Percentiles rank a stretch among this genome's conserved stretches.
phyloP scores from a whole-genome alignment of 2,329 filamentous ascomycete genomes.

The Fusarium luffae region DNA sequence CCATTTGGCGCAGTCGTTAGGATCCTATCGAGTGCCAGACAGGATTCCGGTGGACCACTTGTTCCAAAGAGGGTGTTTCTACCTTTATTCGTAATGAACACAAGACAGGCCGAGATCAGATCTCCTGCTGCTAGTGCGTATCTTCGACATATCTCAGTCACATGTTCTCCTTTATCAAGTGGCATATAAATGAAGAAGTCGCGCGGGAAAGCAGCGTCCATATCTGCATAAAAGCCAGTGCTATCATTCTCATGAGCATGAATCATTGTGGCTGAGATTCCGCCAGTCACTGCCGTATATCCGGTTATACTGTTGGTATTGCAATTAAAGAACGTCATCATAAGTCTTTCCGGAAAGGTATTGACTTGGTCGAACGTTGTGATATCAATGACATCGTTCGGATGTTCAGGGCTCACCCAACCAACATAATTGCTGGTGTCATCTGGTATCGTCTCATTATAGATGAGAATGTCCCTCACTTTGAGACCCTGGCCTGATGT shows the following conservation, averaged over 20 bases:
- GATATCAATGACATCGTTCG: constrained; percentile 16
- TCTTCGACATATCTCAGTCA: constrained; percentile 23
- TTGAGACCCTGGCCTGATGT: constrained; percentile 11
- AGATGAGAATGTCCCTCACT: constrained; percentile 14
- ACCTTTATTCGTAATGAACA: constrained; percentile 17
- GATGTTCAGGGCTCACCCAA: constrained; percentile 19
- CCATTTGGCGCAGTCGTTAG: constrained; percentile 5
- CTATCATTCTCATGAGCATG: constrained; percentile 11
- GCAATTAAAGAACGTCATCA: constrained; percentile 15
- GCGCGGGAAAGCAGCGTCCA: background rate
- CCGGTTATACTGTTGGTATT: constrained; percentile 11
- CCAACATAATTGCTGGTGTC: background rate
- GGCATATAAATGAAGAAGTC: constrained; percentile 18
- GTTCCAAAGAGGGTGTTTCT: constrained; percentile 21
- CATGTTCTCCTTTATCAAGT: constrained; percentile 22
- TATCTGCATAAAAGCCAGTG: constrained; percentile 15
- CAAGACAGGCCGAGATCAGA: constrained; percentile 10
- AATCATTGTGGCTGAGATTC: background rate
- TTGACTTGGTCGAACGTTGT: constrained; percentile 9
- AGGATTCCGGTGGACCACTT: constrained; percentile 21
- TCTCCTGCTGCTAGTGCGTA: background rate
- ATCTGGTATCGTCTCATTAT: background rate
- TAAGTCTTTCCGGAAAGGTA: constrained; percentile 1
- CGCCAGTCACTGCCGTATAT: constrained; percentile 16
- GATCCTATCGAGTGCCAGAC: constrained; percentile 5